Evolutionary conservation across 106 monocot species (phyloP).

Genomic region (Posidonia australis): DNA sequence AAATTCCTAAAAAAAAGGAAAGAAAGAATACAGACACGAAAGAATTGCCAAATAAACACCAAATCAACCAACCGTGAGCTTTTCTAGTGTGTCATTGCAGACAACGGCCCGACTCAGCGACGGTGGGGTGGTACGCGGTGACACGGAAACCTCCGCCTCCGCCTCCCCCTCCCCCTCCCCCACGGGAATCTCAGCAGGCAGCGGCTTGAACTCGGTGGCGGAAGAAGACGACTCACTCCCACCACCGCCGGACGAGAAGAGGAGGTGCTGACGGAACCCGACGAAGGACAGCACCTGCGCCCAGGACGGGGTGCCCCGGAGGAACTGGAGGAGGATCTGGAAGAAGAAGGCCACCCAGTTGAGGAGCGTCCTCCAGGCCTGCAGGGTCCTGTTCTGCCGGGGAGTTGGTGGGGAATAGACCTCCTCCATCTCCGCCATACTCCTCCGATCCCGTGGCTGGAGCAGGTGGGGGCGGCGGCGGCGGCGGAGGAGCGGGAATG

Average conservation of each 20-base stretch:
- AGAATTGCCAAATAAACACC: too few relatives aligned
- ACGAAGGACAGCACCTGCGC: constrained; percentile 15
- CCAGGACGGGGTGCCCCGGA: constrained; percentile 23
- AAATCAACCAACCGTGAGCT: not conserved
- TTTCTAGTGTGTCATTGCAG: not conserved
- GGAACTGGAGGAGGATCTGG: constrained; percentile 29
- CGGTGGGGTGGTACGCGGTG: too few relatives aligned
- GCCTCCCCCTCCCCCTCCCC: not conserved
- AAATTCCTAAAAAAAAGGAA: too few relatives aligned
- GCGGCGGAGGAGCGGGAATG: too few relatives aligned
- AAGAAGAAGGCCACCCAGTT: constrained; percentile 27
- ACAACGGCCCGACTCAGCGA: not conserved
- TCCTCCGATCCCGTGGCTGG: too few relatives aligned
- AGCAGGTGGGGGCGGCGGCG: too few relatives aligned
- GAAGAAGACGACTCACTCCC: not conserved
- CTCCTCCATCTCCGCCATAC: constrained; percentile 5
- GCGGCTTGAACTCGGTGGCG: constrained; percentile 17
- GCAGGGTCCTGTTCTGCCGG: constrained; percentile 8
- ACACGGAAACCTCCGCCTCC: constrained; percentile 12
- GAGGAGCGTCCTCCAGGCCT: constrained; percentile 28
- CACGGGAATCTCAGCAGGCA: constrained; percentile 13
- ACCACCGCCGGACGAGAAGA: constrained; percentile 3
- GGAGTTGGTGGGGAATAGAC: constrained; percentile 8
- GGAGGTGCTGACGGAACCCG: constrained; percentile 13
- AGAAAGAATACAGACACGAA: too few relatives aligned